Percentiles rank a stretch among this genome's conserved stretches.
These are phyloP conservation scores for Trichoderma sp. DNA, from an alignment of 2,329 filamentous ascomycete genomes.

Conservation along the genomic window DNA sequence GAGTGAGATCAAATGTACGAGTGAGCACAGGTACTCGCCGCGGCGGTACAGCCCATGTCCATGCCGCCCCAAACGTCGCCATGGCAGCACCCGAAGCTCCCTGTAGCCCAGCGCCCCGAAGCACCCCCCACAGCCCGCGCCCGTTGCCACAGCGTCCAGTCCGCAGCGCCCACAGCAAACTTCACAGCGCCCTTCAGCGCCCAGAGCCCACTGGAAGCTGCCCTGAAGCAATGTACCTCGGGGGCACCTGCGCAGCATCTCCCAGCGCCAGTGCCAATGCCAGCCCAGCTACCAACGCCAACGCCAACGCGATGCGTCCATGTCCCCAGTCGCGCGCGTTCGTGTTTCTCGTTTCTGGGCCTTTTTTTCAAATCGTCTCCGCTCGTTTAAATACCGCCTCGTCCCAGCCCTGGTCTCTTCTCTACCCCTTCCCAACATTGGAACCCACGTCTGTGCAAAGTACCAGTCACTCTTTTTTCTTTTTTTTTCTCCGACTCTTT, in stretches of 20 bases:
- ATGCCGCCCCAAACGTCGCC: neutral
- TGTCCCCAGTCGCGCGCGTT: constrained; percentile 22
- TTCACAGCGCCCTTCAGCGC: too few species aligned
- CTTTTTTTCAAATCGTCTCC: neutral
- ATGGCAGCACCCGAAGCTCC: neutral
- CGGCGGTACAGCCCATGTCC: neutral
- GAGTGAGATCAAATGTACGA: neutral
- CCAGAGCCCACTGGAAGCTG: neutral
- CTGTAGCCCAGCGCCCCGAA: neutral
- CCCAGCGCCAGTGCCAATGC: neutral
- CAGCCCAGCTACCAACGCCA: constrained; percentile 15
- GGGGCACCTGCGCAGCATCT: neutral
- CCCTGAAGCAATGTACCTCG: neutral
- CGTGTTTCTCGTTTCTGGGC: constrained; percentile 24
- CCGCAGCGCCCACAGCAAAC: neutral
- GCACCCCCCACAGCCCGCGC: neutral
- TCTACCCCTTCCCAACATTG: constrained; percentile 18
- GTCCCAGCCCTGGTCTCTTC: constrained; percentile 16
- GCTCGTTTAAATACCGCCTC: constrained; percentile 28
- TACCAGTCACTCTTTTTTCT: constrained; percentile 13
- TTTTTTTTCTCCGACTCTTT: neutral
- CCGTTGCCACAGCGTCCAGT: neutral
- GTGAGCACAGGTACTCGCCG: neutral
- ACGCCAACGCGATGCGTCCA: constrained; percentile 26
- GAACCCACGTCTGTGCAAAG: constrained; percentile 19